Evolutionary conservation across 257 asterid species (phyloP).

Genomic region (Jaltomata sinuosa): DNA sequence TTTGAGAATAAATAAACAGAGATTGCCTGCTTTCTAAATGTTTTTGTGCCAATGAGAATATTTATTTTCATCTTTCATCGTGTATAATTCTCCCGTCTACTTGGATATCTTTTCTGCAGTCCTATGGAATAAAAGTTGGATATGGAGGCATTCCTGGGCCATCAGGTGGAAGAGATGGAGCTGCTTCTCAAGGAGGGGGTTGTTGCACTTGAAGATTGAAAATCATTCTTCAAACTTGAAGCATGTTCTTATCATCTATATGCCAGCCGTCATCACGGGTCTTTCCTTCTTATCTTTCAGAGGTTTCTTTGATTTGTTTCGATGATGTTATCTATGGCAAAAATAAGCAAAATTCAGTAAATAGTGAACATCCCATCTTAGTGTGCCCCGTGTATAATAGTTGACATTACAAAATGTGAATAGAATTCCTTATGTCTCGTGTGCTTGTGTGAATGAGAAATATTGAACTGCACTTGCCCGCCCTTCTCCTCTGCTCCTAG

Average conservation of each 20-base stretch:
- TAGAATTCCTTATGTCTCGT: background rate
- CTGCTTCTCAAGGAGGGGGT: conserved; percentile 72
- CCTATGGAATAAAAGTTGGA: conserved; percentile 88
- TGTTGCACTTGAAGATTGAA: conserved; percentile 36
- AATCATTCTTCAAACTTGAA: background rate
- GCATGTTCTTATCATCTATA: background rate
- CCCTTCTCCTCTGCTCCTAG: background rate
- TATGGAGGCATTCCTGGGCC: conserved; percentile 73
- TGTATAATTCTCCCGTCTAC: background rate
- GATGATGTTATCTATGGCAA: background rate
- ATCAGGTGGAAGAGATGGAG: conserved; percentile 68
- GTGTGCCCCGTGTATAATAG: background rate
- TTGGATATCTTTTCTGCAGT: conserved; percentile 31
- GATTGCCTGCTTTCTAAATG: background rate
- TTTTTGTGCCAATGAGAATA: background rate
- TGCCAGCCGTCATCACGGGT: background rate
- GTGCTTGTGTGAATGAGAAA: background rate
- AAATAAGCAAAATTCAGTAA: background rate
- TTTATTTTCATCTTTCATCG: background rate
- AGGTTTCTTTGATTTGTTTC: background rate
- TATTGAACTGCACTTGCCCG: background rate
- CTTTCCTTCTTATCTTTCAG: background rate
- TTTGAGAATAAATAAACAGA: background rate
- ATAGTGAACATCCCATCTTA: background rate
- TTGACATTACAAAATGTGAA: background rate